A percentile compares a stretch with the other conserved stretches of the same genome.
Evolutionary conservation across 176 grass and related monocot species (phyloP).

Genomic region (Areca catechu): DNA sequence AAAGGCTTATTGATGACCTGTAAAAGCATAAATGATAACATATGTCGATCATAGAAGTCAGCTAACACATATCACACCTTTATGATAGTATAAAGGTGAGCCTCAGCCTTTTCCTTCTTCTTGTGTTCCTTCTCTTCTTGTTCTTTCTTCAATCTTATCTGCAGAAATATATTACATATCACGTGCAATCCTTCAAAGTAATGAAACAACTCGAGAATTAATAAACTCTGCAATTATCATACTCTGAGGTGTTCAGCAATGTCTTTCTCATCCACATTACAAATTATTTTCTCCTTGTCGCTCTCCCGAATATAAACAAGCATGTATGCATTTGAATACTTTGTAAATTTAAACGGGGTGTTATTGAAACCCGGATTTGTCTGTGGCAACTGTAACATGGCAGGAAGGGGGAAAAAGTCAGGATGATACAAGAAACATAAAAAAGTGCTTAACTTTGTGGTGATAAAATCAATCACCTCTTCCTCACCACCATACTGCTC

Average conservation of each 20-base stretch:
- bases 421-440: background rate
- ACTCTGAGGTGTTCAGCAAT: slow-evolving; percentile 88
- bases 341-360: slow-evolving; percentile 81
- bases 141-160: slow-evolving; percentile 88
- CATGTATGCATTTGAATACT: slow-evolving; percentile 96
- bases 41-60: background rate
- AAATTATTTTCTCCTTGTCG: slow-evolving; percentile 91
- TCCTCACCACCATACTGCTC: slow-evolving; percentile 94
- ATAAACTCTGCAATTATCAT: slow-evolving; percentile 1
- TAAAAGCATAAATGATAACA: too few species aligned
- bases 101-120: slow-evolving; percentile 91
- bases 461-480: slow-evolving; percentile 43
- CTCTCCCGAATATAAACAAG: slow-evolving; percentile 97
- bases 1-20: background rate
- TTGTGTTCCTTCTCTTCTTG: slow-evolving; percentile 95
- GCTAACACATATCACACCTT: slow-evolving; percentile 29
- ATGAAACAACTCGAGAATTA: background rate
- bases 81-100: too few species aligned
- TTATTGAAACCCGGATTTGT: slow-evolving; percentile 88
- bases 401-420: slow-evolving; percentile 25
- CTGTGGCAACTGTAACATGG: slow-evolving; percentile 54
- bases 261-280: slow-evolving; percentile 92
- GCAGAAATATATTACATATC: slow-evolving; percentile 14
- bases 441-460: background rate
- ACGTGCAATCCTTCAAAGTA: background rate